Percentiles rank a stretch among this genome's conserved stretches.
These are phyloP conservation scores for Corymbia calophylla DNA, from an alignment of 441 rosid species.

Conservation along the genomic window DNA sequence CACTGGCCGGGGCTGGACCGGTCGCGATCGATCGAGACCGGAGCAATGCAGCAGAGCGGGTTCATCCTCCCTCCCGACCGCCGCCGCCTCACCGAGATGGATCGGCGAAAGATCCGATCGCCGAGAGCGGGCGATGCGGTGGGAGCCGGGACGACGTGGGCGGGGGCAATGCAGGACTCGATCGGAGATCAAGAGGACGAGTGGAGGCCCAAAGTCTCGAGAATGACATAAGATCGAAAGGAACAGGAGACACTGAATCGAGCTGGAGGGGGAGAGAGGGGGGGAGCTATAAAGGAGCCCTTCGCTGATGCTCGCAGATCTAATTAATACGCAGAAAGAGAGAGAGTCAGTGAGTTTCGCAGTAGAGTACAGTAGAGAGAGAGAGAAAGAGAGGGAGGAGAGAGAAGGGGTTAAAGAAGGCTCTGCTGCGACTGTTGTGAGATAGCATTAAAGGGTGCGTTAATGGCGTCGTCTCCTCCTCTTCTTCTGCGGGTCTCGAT, in stretches of 20 bases:
- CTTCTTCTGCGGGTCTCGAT: neutral
- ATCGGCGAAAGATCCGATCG: neutral
- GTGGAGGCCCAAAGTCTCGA: constrained; percentile 6
- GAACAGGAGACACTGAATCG: neutral
- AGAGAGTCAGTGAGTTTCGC: neutral
- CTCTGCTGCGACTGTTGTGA: neutral
- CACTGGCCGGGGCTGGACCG: constrained; percentile 25
- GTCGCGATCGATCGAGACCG: constrained; percentile 88
- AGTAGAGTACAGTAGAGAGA: neutral
- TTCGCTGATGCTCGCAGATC: constrained; percentile 30
- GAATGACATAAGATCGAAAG: constrained; percentile 28
- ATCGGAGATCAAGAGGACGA: constrained; percentile 17
- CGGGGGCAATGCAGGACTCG: constrained; percentile 17
- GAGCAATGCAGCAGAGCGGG: constrained; percentile 99
- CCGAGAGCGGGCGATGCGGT: neutral
- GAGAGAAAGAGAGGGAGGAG: neutral
- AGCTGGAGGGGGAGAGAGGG: constrained; percentile 5
- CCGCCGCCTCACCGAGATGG: neutral
- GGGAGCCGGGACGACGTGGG: neutral
- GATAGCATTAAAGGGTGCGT: neutral
- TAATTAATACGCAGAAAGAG: constrained; percentile 29
- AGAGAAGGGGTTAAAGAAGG: neutral
- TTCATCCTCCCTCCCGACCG: constrained; percentile 35
- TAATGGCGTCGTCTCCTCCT: neutral
- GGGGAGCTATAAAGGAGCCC: constrained; percentile 1